Conservation (phyloP, 2,329 filamentous ascomycete genomes). For the Verticillium albo-atrum region DNA sequence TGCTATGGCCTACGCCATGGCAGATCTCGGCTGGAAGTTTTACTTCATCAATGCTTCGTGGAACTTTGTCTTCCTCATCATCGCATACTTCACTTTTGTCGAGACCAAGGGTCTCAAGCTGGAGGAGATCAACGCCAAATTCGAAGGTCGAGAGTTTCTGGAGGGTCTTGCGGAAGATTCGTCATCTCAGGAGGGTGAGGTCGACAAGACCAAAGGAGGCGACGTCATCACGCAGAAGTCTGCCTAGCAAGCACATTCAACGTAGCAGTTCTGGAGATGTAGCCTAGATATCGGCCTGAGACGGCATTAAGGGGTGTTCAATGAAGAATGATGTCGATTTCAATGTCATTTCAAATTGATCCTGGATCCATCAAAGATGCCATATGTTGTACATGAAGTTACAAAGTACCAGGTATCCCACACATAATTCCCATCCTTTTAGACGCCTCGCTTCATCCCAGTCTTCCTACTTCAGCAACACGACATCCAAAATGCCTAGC, state of each 20-base stretch:
- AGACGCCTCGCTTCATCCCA: neutral
- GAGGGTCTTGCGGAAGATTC: conserved; percentile 2
- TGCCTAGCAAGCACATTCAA: too few species aligned
- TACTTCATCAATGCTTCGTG: conserved; percentile 24
- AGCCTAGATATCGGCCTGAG: too few species aligned
- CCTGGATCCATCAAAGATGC: neutral
- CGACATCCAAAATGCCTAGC: too few species aligned
- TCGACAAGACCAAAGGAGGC: neutral
- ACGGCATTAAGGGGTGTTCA: too few species aligned
- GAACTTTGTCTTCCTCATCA: conserved; percentile 18
- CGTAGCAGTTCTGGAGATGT: too few species aligned
- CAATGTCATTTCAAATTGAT: too few species aligned
- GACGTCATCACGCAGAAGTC: neutral
- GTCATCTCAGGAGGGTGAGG: neutral
- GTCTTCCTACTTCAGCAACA: too few species aligned
- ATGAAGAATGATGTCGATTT: too few species aligned
- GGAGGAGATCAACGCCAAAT: conserved; percentile 21
- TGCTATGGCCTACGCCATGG: conserved; percentile 23
- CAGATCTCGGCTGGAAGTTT: conserved; percentile 22
- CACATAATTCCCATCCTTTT: neutral
- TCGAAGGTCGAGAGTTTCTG: conserved; percentile 14
- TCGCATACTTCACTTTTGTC: conserved; percentile 20
- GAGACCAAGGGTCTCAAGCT: conserved; percentile 23
- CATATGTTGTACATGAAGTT: neutral
- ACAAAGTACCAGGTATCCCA: neutral